These are phyloP conservation scores for Jaltomata sinuosa DNA, from an alignment of 257 asterid genomes.

Conservation along the genomic window DNA sequence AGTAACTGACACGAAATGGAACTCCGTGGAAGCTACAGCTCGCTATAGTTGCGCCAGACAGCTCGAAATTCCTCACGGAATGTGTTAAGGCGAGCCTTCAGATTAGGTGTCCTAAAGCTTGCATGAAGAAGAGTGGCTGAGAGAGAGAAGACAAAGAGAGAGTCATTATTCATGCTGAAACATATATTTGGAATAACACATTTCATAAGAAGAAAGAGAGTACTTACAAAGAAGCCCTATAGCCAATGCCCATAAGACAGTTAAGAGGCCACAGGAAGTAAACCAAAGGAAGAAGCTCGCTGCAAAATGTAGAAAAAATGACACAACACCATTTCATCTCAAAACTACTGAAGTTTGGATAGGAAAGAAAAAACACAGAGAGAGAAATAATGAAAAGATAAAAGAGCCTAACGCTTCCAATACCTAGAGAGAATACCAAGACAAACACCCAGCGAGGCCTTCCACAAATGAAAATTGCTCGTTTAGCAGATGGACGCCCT, in stretches of 20 bases:
- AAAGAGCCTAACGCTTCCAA: neutral
- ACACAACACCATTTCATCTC: neutral
- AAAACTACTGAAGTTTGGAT: neutral
- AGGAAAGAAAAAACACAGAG: neutral
- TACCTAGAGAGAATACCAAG: slow-evolving; percentile 51
- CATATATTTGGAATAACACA: neutral
- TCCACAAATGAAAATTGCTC: slow-evolving; percentile 81
- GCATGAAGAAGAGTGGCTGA: slow-evolving; percentile 78
- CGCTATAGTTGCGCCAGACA: slow-evolving; percentile 95
- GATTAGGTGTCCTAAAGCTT: slow-evolving; percentile 93
- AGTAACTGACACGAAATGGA: slow-evolving; percentile 18
- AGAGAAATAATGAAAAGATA: neutral
- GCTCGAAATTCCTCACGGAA: slow-evolving; percentile 97
- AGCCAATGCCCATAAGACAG: slow-evolving; percentile 52
- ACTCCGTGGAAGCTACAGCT: slow-evolving; percentile 38
- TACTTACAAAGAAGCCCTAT: slow-evolving; percentile 71
- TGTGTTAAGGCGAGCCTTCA: slow-evolving; percentile 94
- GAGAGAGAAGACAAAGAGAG: slow-evolving; percentile 9
- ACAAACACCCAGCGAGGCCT: slow-evolving; percentile 92
- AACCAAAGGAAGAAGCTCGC: slow-evolving; percentile 80
- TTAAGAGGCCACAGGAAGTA: slow-evolving; percentile 66
- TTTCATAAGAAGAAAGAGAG: neutral
- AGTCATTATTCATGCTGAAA: neutral
- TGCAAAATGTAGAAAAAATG: slow-evolving; percentile 20
- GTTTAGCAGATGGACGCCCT: slow-evolving; percentile 89